phyloP scores from a whole-genome alignment of 2,329 filamentous ascomycete species.

The Fusarium goolgardi region DNA sequence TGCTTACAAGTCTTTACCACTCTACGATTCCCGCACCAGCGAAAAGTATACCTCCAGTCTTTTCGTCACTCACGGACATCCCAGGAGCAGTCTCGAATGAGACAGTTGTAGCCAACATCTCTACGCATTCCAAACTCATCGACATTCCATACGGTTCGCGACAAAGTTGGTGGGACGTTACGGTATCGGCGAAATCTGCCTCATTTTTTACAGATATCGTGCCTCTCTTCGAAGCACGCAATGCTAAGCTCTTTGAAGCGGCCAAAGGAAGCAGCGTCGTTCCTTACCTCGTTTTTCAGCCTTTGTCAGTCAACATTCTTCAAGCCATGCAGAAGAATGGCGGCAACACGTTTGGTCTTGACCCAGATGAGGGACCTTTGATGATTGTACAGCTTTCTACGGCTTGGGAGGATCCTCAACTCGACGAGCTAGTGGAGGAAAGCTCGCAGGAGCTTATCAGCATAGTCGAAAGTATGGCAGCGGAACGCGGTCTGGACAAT shows the following conservation, averaged over 20 bases:
- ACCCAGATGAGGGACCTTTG: constrained; percentile 2
- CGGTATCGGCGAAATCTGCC: not conserved
- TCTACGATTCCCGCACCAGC: not conserved
- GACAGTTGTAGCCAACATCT: not conserved
- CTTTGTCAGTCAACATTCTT: constrained; percentile 45
- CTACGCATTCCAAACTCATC: not conserved
- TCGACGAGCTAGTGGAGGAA: constrained; percentile 15
- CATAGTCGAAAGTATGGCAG: constrained; percentile 39
- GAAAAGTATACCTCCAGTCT: not conserved
- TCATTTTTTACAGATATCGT: constrained; percentile 45
- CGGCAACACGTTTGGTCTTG: constrained; percentile 10
- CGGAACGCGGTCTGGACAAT: constrained; percentile 50
- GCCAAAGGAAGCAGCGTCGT: constrained; percentile 1
- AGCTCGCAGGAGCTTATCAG: constrained; percentile 31
- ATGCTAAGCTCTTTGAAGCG: not conserved
- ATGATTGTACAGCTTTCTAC: constrained; percentile 21
- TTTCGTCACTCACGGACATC: not conserved
- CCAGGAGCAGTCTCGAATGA: not conserved
- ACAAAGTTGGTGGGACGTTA: constrained; percentile 8
- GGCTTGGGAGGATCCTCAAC: constrained; percentile 1
- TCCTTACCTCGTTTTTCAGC: constrained; percentile 52
- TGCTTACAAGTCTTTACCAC: not conserved
- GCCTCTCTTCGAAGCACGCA: constrained; percentile 40
- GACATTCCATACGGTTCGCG: not conserved
- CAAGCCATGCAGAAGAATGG: constrained; percentile 23